Base-by-base conservation (phyloP, 768 basidiomycete species). In the Mycena olivaceomarginata region DNA sequence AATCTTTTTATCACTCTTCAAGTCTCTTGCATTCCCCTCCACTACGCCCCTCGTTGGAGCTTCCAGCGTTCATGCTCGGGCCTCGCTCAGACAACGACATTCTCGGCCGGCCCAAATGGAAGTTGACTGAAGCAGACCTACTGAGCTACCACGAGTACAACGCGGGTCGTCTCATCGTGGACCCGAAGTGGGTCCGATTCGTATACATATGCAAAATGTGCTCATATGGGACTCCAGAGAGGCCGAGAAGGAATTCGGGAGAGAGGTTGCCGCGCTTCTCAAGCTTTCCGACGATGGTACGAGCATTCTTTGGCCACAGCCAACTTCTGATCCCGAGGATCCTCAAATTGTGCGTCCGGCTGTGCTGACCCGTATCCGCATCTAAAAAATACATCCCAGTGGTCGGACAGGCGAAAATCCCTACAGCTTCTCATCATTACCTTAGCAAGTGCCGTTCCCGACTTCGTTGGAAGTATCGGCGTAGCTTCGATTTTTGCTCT, bases 241-340 rank as follows among this genome's bases (percentile, higher is more conserved):
- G 84, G 94, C 94, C 0, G 87, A 86, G 79, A 84, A 90, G 71
- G 93, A 93, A 83, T 90, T 93, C 64, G 93, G 93, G 12, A 90
- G 90, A 31, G 85, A 84, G 5, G 82, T 93, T 51, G 92, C 93
- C 0, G 84, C 89, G 6, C 87, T 81, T 64, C 86, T 94, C 69
- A 94, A 94, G 86, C 85, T 93, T 9, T 88, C 91, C 5, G 74
- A 79, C 20, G 91, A 93, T 72, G 93, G 93, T 0, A 89, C 86
- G 20, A 92, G 88, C 65, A 89, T 94, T 12, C 88, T 95, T 0
- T 94, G 93, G 92, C 94, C 94, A 22, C 94, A 94, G 79, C 93
- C 94, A 2, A 89, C 90, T 1, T 91, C 93, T 66, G 88, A 91
- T 60, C 88, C 89, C 0, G 85, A 89, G n/a, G 93, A 94, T 79